Conservation (phyloP, 495 filamentous ascomycete genomes). For the Margaritispora aquatica region DNA sequence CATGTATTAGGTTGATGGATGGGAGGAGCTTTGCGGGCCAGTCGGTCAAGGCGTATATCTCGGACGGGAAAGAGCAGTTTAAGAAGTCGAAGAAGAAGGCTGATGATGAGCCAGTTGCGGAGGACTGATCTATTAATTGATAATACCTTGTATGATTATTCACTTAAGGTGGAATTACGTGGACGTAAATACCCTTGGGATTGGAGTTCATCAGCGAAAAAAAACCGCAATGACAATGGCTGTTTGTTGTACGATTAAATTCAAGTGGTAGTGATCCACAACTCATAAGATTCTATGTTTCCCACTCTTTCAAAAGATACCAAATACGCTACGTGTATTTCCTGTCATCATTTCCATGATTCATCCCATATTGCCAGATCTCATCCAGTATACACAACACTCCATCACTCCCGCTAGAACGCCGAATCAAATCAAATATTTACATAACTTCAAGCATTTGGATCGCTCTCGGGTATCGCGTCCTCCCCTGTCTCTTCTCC, state of each 20-base stretch:
- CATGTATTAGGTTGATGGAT: slow-evolving; percentile 71
- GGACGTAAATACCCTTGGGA: background rate
- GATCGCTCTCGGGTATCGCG: slow-evolving; percentile 24
- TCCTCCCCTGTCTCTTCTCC: slow-evolving; percentile 22
- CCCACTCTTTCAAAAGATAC: background rate
- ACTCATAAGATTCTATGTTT: background rate
- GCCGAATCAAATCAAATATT: background rate
- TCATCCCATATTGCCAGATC: slow-evolving; percentile 2
- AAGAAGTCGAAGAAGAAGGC: slow-evolving; percentile 55
- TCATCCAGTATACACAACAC: slow-evolving; percentile 4
- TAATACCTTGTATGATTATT: background rate
- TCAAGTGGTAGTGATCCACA: background rate
- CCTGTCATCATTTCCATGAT: background rate
- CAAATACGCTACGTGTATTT: background rate
- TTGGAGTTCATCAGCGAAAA: no score
- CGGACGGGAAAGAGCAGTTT: slow-evolving; percentile 70
- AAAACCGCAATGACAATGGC: background rate
- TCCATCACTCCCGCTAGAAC: background rate
- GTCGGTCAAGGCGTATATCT: slow-evolving; percentile 69
- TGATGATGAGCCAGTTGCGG: slow-evolving; percentile 19
- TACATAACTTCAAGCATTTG: slow-evolving; percentile 1
- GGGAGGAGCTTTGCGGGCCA: slow-evolving; percentile 63
- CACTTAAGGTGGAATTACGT: background rate
- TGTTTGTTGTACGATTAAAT: background rate
- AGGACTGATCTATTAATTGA: slow-evolving; percentile 7